Conservation (phyloP, 2,329 filamentous ascomycete species). For the Verticillium dahliae region DNA sequence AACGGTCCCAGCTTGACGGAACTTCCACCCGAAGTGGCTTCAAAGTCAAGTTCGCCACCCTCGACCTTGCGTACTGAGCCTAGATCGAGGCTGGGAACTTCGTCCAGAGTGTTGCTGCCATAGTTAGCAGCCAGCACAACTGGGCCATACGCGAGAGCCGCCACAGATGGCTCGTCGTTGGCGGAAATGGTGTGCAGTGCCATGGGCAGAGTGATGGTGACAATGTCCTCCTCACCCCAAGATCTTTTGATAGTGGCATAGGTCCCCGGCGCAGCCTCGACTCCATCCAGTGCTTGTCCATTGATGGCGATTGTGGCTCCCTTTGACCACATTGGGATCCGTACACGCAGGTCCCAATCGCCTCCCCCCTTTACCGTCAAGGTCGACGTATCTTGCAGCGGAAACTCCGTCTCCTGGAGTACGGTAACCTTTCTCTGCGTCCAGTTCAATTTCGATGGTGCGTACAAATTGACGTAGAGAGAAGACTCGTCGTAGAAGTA, state of each 20-base stretch:
- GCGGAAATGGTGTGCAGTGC: slow-evolving; percentile 31
- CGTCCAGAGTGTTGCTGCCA: slow-evolving; percentile 19
- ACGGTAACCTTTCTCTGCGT: slow-evolving; percentile 29
- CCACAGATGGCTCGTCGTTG: slow-evolving; percentile 37
- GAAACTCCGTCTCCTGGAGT: slow-evolving; percentile 35
- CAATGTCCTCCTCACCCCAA: slow-evolving; percentile 35
- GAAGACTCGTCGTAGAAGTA: slow-evolving; percentile 36
- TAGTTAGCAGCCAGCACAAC: slow-evolving; percentile 39
- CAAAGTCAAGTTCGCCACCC: slow-evolving; percentile 20
- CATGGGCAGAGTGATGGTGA: slow-evolving; percentile 39
- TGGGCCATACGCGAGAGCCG: slow-evolving; percentile 40
- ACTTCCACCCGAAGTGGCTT: slow-evolving; percentile 21
- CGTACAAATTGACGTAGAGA: slow-evolving; percentile 43
- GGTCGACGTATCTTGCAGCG: slow-evolving; percentile 29
- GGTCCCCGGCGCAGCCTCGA: slow-evolving; percentile 23
- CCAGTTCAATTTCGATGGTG: slow-evolving; percentile 38
- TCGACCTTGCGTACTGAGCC: slow-evolving; percentile 17
- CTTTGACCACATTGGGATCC: slow-evolving; percentile 39
- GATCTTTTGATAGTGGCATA: slow-evolving; percentile 32
- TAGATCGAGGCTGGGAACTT: slow-evolving; percentile 22
- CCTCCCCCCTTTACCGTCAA: slow-evolving; percentile 29
- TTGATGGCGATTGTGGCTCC: slow-evolving; percentile 34
- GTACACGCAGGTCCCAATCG: slow-evolving; percentile 28
- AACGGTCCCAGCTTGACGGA: slow-evolving; percentile 27
- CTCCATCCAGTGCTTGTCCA: slow-evolving; percentile 18